phyloP scores from a whole-genome alignment of 257 asterid genomes.

The Jaltomata sinuosa region DNA sequence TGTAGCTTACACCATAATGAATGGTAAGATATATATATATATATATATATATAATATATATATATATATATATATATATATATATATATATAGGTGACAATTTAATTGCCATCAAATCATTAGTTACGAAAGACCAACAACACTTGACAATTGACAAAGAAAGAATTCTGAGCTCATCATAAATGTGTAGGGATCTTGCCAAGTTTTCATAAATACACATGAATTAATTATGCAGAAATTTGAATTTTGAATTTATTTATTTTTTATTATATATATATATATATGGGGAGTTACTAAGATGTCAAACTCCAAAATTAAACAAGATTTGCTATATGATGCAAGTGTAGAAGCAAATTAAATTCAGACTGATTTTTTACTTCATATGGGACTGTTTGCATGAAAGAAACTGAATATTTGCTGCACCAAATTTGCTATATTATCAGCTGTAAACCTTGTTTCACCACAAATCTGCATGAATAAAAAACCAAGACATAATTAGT shows the following conservation, averaged over 20 bases:
- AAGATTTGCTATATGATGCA: neutral
- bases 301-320: neutral
- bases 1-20: too few relatives aligned
- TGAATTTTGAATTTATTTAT: neutral
- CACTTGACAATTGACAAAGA: neutral
- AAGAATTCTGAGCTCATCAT: neutral
- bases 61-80: too few relatives aligned
- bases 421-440: constrained; percentile 80
- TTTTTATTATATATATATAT: neutral
- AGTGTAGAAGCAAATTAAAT: neutral
- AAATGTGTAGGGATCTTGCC: neutral
- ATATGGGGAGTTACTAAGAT: neutral
- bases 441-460: constrained; percentile 67
- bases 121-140: neutral
- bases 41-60: too few relatives aligned
- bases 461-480: constrained; percentile 48
- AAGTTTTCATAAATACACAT: neutral
- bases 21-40: too few relatives aligned
- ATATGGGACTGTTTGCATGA: constrained; percentile 45
- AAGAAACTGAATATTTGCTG: constrained; percentile 88
- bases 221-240: neutral
- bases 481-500: neutral
- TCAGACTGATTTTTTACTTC: constrained; percentile 3
- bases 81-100: too few relatives aligned
- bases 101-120: too few relatives aligned